Evolutionary conservation across 2,329 filamentous ascomycete species (phyloP).

Genomic region (Verticillium nonalfalfae): DNA sequence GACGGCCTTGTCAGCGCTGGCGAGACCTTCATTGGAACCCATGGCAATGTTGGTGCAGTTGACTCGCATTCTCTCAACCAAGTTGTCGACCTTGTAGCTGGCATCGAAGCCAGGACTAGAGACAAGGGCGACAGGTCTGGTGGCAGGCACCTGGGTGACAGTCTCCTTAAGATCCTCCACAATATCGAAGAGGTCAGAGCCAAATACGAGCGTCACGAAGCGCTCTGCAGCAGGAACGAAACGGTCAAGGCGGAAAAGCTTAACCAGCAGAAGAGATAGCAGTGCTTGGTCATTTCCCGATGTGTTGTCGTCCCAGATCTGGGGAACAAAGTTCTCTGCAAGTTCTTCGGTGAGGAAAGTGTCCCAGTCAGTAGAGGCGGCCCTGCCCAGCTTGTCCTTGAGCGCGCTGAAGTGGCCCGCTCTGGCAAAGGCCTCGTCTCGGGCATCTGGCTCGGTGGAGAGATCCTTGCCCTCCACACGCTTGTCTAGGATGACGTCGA

Average conservation of each 20-base stretch:
- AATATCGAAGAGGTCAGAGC: slow-evolving; percentile 72
- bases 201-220: slow-evolving; percentile 85
- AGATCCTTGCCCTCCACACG: slow-evolving; percentile 71
- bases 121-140: slow-evolving; percentile 81
- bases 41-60: slow-evolving; percentile 96
- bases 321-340: slow-evolving; percentile 77
- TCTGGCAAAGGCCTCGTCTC: slow-evolving; percentile 61
- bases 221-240: slow-evolving; percentile 89
- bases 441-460: slow-evolving; percentile 59
- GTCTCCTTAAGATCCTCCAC: slow-evolving; percentile 82
- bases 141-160: slow-evolving; percentile 76
- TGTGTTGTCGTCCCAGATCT: slow-evolving; percentile 61
- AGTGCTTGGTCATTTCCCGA: slow-evolving; percentile 70
- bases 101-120: slow-evolving; percentile 97
- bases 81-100: slow-evolving; percentile 95
- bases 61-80: slow-evolving; percentile 78
- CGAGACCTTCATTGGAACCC: slow-evolving; percentile 92
- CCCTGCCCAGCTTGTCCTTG: slow-evolving; percentile 61
- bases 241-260: slow-evolving; percentile 90
- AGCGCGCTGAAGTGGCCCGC: slow-evolving; percentile 66
- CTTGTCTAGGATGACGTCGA: slow-evolving; percentile 81
- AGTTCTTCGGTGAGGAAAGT: slow-evolving; percentile 79
- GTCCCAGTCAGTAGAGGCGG: slow-evolving; percentile 64
- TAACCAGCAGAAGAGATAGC: slow-evolving; percentile 80
- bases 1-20: slow-evolving; percentile 92